A percentile compares a stretch with the other conserved stretches of the same genome.
phyloP scores from a whole-genome alignment of 2,329 filamentous ascomycete genomes.

The Colletotrichum filicis region DNA sequence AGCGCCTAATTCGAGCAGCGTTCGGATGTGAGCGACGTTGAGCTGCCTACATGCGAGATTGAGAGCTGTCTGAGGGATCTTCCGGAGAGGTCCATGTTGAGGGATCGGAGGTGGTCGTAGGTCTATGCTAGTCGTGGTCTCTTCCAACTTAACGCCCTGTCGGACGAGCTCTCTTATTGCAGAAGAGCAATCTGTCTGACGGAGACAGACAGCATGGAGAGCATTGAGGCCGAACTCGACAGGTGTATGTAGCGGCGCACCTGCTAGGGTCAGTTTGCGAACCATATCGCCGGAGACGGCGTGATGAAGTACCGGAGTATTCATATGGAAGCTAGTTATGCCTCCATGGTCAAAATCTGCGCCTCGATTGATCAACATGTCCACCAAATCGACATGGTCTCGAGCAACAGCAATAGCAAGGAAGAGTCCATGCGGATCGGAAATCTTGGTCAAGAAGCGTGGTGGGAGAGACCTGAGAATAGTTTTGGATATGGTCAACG shows the following conservation, averaged over 20 bases:
- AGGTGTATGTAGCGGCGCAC: background rate
- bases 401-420: constrained; percentile 9
- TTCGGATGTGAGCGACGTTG: background rate
- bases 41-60: constrained; percentile 16
- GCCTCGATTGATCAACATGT: background rate
- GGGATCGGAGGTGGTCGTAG: background rate
- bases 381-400: constrained; percentile 3
- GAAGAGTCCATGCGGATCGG: background rate
- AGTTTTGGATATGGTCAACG: background rate
- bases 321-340: background rate
- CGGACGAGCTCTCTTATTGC: constrained; percentile 13
- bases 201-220: constrained; percentile 19
- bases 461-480: background rate
- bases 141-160: background rate
- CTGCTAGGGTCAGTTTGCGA: background rate
- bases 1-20: background rate
- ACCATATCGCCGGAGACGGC: constrained; percentile 12
- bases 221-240: constrained; percentile 14
- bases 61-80: constrained; percentile 16
- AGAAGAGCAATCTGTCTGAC: background rate
- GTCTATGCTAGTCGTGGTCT: background rate
- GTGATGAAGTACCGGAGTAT: constrained; percentile 6
- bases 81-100: background rate
- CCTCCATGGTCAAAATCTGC: constrained; percentile 13
- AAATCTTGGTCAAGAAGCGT: background rate